Conservation (phyloP, 352 stramenopile genomes). For the Saprolegnia diclina region DNA sequence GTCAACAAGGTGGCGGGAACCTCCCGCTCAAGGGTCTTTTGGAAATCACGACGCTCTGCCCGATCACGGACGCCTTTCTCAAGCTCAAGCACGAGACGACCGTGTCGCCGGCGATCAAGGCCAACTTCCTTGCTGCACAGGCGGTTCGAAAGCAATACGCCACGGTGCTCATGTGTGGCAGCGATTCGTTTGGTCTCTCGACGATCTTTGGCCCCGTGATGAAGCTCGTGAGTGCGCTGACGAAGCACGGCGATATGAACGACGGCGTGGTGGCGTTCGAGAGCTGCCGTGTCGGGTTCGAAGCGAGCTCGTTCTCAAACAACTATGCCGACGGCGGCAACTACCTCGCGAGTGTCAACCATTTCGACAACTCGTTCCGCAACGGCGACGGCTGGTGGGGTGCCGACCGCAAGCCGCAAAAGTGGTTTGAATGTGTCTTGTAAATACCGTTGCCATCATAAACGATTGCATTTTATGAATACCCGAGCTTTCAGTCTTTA, state of each 20-base stretch:
- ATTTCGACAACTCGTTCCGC: constrained; percentile 57
- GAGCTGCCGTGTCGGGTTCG: constrained; percentile 44
- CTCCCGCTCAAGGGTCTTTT: constrained; percentile 30
- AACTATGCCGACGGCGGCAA: constrained; percentile 39
- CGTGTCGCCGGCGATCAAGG: constrained; percentile 31
- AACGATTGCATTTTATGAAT: no score
- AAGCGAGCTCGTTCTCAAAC: constrained; percentile 33
- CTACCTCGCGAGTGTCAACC: constrained; percentile 59
- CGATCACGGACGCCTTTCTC: constrained; percentile 31
- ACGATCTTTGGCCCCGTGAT: constrained; percentile 36
- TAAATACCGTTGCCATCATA: constrained; percentile 19
- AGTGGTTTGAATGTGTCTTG: constrained; percentile 70
- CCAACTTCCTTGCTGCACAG: constrained; percentile 36
- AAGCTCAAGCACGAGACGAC: constrained; percentile 42
- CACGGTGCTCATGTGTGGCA: constrained; percentile 41
- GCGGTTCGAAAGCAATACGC: constrained; percentile 36
- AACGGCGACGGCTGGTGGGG: constrained; percentile 50
- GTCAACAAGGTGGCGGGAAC: constrained; percentile 24
- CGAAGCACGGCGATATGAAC: constrained; percentile 38
- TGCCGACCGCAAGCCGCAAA: constrained; percentile 46
- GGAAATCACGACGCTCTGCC: constrained; percentile 40
- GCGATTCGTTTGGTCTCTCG: constrained; percentile 35
- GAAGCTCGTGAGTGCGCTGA: constrained; percentile 29
- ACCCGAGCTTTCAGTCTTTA: no score
- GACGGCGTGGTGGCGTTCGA: constrained; percentile 55